phyloP scores from a whole-genome alignment of 2,329 filamentous ascomycete species.

The Diaporthe destruens region DNA sequence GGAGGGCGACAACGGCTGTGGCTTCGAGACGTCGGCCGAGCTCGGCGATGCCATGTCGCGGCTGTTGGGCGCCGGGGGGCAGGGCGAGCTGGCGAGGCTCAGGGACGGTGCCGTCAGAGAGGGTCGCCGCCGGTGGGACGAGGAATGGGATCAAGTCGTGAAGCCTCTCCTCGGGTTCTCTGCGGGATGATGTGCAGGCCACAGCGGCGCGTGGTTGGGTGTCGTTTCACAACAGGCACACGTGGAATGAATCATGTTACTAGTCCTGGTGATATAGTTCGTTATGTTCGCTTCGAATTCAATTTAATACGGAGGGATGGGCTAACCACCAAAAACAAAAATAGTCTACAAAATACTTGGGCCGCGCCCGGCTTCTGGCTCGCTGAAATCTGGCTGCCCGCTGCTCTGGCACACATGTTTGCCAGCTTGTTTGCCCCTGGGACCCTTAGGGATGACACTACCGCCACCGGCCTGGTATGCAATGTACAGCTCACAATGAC shows the following conservation, averaged over 20 bases:
- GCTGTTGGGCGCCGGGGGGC: constrained; percentile 69
- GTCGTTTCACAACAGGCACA: not conserved
- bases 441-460: constrained; percentile 6
- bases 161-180: constrained; percentile 74
- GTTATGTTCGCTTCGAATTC: not conserved
- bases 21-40: constrained; percentile 80
- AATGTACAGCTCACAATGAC: constrained; percentile 6
- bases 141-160: constrained; percentile 90
- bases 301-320: constrained; percentile 10
- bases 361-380: not conserved
- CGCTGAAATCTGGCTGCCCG: not conserved
- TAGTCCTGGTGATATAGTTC: not conserved
- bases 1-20: constrained; percentile 86
- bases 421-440: not conserved
- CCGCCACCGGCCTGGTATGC: constrained; percentile 17
- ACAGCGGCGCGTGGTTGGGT: not conserved
- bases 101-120: constrained; percentile 80
- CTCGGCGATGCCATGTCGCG: constrained; percentile 73
- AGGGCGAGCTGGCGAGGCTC: constrained; percentile 68
- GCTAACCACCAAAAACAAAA: not conserved
- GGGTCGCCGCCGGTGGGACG: constrained; percentile 85
- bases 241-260: not conserved
- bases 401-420: not conserved
- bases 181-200: not conserved
- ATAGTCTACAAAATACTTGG: constrained; percentile 6